Evolutionary conservation across 805 yeast genomes (phyloP).

Genomic region (Ogataea thermomethanolica): DNA sequence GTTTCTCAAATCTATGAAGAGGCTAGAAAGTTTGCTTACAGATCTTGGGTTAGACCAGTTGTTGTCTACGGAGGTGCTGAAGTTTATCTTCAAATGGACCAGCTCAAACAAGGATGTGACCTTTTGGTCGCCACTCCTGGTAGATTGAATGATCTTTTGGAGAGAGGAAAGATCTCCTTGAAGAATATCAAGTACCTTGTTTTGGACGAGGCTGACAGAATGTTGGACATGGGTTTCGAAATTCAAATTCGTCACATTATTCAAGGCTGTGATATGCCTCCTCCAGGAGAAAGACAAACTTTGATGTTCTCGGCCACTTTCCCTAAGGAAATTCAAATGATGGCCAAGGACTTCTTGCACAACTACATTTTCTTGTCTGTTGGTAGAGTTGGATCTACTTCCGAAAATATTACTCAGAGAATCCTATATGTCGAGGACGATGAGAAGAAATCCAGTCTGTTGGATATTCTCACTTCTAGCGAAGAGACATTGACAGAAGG

Average conservation of each 20-base stretch:
- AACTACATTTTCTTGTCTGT: slow-evolving; percentile 94
- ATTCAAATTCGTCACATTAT: slow-evolving; percentile 98
- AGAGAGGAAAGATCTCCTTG: slow-evolving; percentile 90
- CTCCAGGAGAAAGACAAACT: slow-evolving; percentile 86
- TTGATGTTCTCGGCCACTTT: slow-evolving; percentile 98
- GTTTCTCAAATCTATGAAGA: slow-evolving; percentile 96
- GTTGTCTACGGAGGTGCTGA: slow-evolving; percentile 99
- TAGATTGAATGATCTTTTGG: slow-evolving; percentile 92
- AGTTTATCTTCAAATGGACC: slow-evolving; percentile 80
- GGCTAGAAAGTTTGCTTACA: slow-evolving; percentile 90
- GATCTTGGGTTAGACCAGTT: slow-evolving; percentile 97
- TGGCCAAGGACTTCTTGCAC: slow-evolving; percentile 95
- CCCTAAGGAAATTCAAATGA: slow-evolving; percentile 95
- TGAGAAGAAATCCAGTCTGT: slow-evolving; percentile 85
- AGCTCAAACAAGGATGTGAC: slow-evolving; percentile 91
- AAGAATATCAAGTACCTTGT: slow-evolving; percentile 89
- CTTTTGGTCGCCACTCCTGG: slow-evolving; percentile 98
- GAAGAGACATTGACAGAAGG: slow-evolving; percentile 58
- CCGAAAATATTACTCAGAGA: slow-evolving; percentile 96
- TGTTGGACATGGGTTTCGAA: slow-evolving; percentile 99
- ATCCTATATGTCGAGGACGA: slow-evolving; percentile 87
- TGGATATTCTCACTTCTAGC: slow-evolving; percentile 78
- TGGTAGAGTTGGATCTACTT: slow-evolving; percentile 99
- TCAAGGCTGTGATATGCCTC: slow-evolving; percentile 97
- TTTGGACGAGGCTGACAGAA: slow-evolving; percentile 98